phyloP scores from a whole-genome alignment of 2,329 filamentous ascomycete species.

The Trichoderma citrinoviride region DNA sequence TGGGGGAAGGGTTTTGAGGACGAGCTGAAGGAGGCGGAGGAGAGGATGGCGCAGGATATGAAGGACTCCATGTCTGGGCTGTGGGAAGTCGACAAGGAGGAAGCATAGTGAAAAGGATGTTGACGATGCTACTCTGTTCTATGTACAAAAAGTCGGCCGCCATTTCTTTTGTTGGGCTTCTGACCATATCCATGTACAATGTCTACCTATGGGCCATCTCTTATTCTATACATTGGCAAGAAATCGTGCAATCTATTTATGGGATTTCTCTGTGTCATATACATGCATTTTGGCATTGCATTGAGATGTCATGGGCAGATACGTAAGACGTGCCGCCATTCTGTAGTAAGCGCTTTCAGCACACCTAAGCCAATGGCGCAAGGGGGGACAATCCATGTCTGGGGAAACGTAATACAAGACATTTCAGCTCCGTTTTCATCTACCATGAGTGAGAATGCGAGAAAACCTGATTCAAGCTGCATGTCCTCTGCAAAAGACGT shows the following conservation, averaged over 20 bases:
- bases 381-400: not conserved
- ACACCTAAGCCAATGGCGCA: not conserved
- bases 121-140: not conserved
- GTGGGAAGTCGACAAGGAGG: conserved; percentile 5
- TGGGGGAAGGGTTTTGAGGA: conserved; percentile 16
- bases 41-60: conserved; percentile 16
- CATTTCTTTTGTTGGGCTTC: not conserved
- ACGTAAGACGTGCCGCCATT: not conserved
- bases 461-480: no score
- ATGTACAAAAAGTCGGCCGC: not conserved
- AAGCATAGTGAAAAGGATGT: not conserved
- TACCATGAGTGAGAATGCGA: no score
- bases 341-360: not conserved
- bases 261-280: not conserved
- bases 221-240: not conserved
- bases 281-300: not conserved
- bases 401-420: not conserved
- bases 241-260: not conserved
- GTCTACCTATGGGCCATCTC: not conserved
- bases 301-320: not conserved
- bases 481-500: no score
- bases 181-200: not conserved
- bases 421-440: not conserved
- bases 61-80: conserved; percentile 17
- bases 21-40: conserved; percentile 19